Percentiles rank a stretch among this genome's conserved stretches.
Conservation (phyloP, 139 green algal species). For the Dunaliella primolecta region DNA sequence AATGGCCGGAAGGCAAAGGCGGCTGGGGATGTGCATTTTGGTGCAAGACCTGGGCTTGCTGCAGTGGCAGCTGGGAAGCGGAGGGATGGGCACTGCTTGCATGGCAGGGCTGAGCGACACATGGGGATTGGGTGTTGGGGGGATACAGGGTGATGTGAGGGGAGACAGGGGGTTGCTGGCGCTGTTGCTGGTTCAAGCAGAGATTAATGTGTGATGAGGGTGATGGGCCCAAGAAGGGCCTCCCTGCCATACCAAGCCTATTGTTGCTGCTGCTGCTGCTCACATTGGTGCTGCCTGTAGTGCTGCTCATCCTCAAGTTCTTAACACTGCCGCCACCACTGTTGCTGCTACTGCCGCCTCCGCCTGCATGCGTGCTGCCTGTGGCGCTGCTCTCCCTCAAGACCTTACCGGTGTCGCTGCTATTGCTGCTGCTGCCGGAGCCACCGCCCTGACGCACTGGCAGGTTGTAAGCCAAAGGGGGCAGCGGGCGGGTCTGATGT, state of each 20-base stretch:
- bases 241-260: no score
- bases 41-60: neutral
- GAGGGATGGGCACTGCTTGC: neutral
- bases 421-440: neutral
- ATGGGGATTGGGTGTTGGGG: neutral
- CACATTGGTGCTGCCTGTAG: neutral
- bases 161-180: neutral
- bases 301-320: neutral
- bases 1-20: neutral
- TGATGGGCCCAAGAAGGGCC: no score
- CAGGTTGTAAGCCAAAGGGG: neutral
- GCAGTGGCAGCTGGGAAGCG: neutral
- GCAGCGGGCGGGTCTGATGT: neutral
- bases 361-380: no score
- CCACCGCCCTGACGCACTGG: neutral
- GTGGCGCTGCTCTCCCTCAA: no score
- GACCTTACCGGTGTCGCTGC: neutral
- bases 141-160: neutral
- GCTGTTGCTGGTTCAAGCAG: neutral
- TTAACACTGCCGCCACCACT: slow-evolving; percentile 3
- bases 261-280: neutral
- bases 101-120: neutral
- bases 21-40: neutral
- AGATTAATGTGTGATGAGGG: no score
- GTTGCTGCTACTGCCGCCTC: no score